Base-by-base conservation (phyloP, 2,329 filamentous ascomycete genomes). In the Tothia fuscella region DNA sequence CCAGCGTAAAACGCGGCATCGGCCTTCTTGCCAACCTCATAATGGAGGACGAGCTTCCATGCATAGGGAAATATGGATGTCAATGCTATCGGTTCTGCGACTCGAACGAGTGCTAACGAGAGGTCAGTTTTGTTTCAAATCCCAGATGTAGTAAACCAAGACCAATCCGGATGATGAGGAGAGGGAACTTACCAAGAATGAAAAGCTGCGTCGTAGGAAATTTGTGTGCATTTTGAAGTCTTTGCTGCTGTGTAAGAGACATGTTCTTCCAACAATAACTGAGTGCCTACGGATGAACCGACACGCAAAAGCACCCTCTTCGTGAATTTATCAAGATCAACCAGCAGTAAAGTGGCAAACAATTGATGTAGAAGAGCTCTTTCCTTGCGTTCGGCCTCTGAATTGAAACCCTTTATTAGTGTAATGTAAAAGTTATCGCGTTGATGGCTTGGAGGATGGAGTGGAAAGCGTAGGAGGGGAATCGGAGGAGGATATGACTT, bases 61-160 rank as follows among this genome's bases (percentile, higher is more conserved):
- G 60, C 60, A 46, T 94, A 95, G 12, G 88, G 88, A 50, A 93
- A 93, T 63, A 94, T 93, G 56, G 85, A 93, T 3, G 87, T 94
- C 51, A 95, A 73, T 37, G 88, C 88, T 54, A 95, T 89, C 16
- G 88, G 88, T 63, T 95, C 88, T 38, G 88, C 85, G 48, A 95
- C 75, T 53, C 88, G 83, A 53, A 93, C 87, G 64, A 94, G 85
- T 54, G 87, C 88, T 93, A 19, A 4, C 6, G 4, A 14, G n/a
- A 16, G 41, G 36, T 21, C n/a, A n/a, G n/a, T n/a, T n/a, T n/a
- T n/a, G n/a, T n/a, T n/a, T n/a, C n/a, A n/a, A n/a, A n/a, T n/a
- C n/a, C n/a, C n/a, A 37, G 14, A 21, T 3, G 9, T 2, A 17
- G 12, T 9, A 16, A 10, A 33, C 12, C 9, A 9, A 9, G 34